Base-by-base conservation (phyloP, 306 rosid species). In the Vachellia pachyceras region DNA sequence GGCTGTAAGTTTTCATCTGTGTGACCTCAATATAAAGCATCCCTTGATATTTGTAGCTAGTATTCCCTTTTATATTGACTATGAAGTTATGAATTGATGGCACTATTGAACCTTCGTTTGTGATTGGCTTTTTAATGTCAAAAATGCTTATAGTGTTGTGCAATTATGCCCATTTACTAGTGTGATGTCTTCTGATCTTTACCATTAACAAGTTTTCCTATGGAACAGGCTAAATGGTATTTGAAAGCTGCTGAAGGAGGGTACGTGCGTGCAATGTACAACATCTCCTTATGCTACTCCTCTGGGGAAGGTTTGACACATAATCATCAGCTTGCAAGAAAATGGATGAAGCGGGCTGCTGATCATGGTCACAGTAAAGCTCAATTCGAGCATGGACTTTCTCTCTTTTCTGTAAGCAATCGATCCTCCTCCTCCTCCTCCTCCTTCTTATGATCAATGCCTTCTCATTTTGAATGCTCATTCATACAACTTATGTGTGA, bases 221-320 rank as follows among this genome's bases (percentile, higher is more conserved):
- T 79, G 74, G 25, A 80, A 75, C 92, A 95, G 99, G 94, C 92
- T 70, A 87, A 84, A 83, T 95, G 98, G 99, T 95, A 93, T 83
- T 70, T 82, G 77, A 93, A 88, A 85, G 99, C 99, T 42, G 99
- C 99, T 3, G 94, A 88, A 83, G 91, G 91, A 29, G 98, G 99
- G 39, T 93, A 91, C 81, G 83, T 77, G 67, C 98, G 97, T 54
- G 97, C 99, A 33, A 95, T 95, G 99, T 95, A 93, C 85, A 93
- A 95, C 66, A 73, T 86, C 45, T 89, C 99, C 58, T 83, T 93
- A 20, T 95, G 99, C 88, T 93, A 87, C 90, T 84, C 92, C 29
- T 75, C 64, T 50, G 98, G 97, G 77, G 94, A 91, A 84, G 98
- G 98, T 8, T 41, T 95, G 80, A 10, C 78, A 11, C 93, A n/a